Evolutionary conservation across 1,284 basidiomycete species (phyloP), one percentile per base, ranked within the genome.

Genomic region (Ceraceosorus guamensis): DNA sequence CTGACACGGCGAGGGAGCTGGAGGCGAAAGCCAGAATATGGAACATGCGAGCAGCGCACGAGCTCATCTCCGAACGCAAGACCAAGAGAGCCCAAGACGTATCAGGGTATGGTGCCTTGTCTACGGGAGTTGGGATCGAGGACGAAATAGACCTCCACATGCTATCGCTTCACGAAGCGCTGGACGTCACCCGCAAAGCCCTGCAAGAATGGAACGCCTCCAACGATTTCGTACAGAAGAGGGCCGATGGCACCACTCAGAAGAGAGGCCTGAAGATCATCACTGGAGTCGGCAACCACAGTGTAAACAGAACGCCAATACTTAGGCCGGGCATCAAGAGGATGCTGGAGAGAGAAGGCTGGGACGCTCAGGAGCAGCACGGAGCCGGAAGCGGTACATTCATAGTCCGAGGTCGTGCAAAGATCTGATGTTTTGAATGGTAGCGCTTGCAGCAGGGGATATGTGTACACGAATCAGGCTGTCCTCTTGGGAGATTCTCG

Each of bases 201-300:
- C 62, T 76, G 37, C 67, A 66, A 10, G 53, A 53, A 7, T 76
- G 77, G 75, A 24, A 24, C 24, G 24, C 24, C 24, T 24, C 24
- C 24, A 24, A 24, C 24, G 24, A 24, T 24, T 24, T 24, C 24
- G 24, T 24, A 24, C 24, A 24, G 24, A 24, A 3, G 24, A 71
- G 70, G 56, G 49, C 69, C 0, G 48, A 47, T 10, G 52, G 48
- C 0, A 52, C 65, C 8, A 53, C 53, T 6, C 24, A 24, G 24
- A 24, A 24, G 24, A 24, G 24, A 24, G 43, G 54, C 46, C 62
- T 78, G 16, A 67, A 68, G 31, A 76, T 78, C 52, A 62, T 78
- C 33, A 77, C 77, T 11, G 77, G 77, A 8, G 68, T 76, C 13
- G 77, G 77, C 8, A 53, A 67, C 14, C 77, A 78, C 53, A 74